These are phyloP conservation scores for Wickerhamomyces alni DNA, from an alignment of 805 yeast species.

Conservation along the genomic window DNA sequence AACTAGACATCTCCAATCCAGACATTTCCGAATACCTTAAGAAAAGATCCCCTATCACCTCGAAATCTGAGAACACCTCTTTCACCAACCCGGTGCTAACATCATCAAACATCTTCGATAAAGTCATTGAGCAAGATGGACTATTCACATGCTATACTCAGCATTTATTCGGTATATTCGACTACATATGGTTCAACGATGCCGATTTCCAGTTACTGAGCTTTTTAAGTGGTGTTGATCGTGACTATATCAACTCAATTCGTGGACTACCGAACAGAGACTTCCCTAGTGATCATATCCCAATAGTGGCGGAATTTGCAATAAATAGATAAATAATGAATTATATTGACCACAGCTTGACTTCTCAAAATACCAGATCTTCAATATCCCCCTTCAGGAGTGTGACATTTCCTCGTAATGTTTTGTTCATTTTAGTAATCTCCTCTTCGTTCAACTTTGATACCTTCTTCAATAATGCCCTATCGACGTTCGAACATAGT, in stretches of 20 bases:
- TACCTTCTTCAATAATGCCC: slow-evolving; percentile 26
- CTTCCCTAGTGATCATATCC: slow-evolving; percentile 40
- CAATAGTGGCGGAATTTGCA: slow-evolving; percentile 21
- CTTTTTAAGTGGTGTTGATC: slow-evolving; percentile 47
- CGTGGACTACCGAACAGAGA: slow-evolving; percentile 49
- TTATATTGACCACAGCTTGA: no score
- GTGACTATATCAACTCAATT: slow-evolving; percentile 25
- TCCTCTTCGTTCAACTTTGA: slow-evolving; percentile 10
- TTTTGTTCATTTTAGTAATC: slow-evolving; percentile 36
- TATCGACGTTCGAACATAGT: slow-evolving; percentile 55
- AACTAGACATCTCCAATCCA: slow-evolving; percentile 21
- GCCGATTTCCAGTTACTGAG: slow-evolving; percentile 33
- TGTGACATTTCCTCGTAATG: slow-evolving; percentile 38
- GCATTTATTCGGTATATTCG: slow-evolving; percentile 46
- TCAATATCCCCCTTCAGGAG: slow-evolving; percentile 30
- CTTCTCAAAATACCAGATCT: no score
- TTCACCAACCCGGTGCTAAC: slow-evolving; percentile 25
- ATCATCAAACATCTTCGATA: slow-evolving; percentile 24
- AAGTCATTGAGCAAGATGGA: slow-evolving; percentile 13
- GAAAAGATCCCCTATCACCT: slow-evolving; percentile 12
- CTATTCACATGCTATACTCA: slow-evolving; percentile 41
- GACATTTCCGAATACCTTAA: slow-evolving; percentile 9
- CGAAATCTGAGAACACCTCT: slow-evolving; percentile 19
- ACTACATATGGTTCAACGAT: slow-evolving; percentile 50
- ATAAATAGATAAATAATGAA: slow-evolving; percentile 1